Evolutionary conservation across 2,329 filamentous ascomycete genomes (phyloP).

Genomic region (Phyllosticta ampelicida): DNA sequence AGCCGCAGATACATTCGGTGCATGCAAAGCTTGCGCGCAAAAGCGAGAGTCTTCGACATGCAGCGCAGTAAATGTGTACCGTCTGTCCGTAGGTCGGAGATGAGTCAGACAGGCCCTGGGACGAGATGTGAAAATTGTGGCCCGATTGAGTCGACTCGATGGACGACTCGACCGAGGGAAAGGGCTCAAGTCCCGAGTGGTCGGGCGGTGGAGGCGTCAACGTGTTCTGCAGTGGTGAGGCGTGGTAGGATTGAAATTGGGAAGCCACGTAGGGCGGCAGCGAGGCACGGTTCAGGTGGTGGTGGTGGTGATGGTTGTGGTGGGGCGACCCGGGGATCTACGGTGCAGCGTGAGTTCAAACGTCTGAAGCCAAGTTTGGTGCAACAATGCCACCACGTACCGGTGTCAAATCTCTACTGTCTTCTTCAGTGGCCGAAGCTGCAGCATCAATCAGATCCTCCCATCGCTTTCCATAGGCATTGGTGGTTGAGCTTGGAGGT

Average conservation of each 20-base stretch:
- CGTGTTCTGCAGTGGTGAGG: conserved; percentile 81
- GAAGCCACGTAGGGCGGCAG: conserved; percentile 45
- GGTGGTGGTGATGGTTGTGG: conserved; percentile 38
- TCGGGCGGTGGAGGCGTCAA: conserved; percentile 63
- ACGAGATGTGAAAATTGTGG: conserved; percentile 50
- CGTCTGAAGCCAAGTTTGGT: background rate
- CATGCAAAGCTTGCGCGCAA: conserved; percentile 84
- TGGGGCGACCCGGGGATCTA: conserved; percentile 41
- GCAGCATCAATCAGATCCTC: conserved; percentile 93
- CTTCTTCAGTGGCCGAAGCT: conserved; percentile 84
- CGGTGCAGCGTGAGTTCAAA: conserved; percentile 15
- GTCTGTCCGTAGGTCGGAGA: conserved; percentile 43
- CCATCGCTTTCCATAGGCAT: conserved; percentile 76
- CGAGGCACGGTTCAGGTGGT: conserved; percentile 46
- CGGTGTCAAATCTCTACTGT: conserved; percentile 76
- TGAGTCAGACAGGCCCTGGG: conserved; percentile 43
- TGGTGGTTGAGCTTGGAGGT: conserved; percentile 56
- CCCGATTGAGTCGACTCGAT: conserved; percentile 60
- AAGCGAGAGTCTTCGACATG: conserved; percentile 66
- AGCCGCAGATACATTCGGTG: conserved; percentile 89
- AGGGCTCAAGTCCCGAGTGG: conserved; percentile 50
- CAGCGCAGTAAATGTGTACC: conserved; percentile 86
- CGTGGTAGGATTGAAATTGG: conserved; percentile 60
- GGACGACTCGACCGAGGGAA: conserved; percentile 79
- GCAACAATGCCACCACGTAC: conserved; percentile 41